Evolutionary conservation across 331 rosid genomes (phyloP).

Genomic region (Malus hybrid): DNA sequence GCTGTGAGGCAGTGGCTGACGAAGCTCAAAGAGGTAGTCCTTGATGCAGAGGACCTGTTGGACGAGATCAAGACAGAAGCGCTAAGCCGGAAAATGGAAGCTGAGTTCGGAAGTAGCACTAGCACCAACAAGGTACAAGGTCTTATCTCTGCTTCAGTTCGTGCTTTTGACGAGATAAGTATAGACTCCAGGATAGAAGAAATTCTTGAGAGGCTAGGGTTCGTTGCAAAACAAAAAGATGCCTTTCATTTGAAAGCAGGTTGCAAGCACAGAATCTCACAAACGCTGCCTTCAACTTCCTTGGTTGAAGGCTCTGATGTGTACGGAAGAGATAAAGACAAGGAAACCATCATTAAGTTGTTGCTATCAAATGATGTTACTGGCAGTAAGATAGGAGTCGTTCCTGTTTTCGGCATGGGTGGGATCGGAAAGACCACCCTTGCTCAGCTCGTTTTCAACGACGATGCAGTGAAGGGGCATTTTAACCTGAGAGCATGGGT

Average conservation of each 20-base stretch:
- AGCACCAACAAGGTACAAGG: background rate
- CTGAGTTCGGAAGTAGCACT: background rate
- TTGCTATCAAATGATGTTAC: background rate
- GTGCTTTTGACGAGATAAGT: background rate
- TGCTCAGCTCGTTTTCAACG: slow-evolving; percentile 14
- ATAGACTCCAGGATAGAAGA: background rate
- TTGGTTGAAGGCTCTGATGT: background rate
- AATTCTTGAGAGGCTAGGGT: background rate
- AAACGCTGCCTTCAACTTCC: background rate
- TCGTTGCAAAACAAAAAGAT: background rate
- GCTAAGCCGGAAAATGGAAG: background rate
- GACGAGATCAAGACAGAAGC: background rate
- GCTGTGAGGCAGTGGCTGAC: background rate
- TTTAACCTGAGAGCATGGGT: background rate
- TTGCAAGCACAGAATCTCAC: background rate
- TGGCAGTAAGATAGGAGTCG: background rate
- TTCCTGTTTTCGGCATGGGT: slow-evolving; percentile 17
- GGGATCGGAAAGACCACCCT: slow-evolving; percentile 29
- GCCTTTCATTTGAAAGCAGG: background rate
- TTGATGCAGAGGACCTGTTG: background rate
- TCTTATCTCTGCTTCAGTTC: background rate
- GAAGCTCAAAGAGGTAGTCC: background rate
- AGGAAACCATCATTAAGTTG: background rate
- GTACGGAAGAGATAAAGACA: background rate
- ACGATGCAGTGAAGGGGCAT: background rate